Percentiles rank a stretch among this genome's conserved stretches.
These are phyloP conservation scores for Colletotrichum lupini DNA, from an alignment of 2,329 filamentous ascomycete species.

Conservation along the genomic window DNA sequence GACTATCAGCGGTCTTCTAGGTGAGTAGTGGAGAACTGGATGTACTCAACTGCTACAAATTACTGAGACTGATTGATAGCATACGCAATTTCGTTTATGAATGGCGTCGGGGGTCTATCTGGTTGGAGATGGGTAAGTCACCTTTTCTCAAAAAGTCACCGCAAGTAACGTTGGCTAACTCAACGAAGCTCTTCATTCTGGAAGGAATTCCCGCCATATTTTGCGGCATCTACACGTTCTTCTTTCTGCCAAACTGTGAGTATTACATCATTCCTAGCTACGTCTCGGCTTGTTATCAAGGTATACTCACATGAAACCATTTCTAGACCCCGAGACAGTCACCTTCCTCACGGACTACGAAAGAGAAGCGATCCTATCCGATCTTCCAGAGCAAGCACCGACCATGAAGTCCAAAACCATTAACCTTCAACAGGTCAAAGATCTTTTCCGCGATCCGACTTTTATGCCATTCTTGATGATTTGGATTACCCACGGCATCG, in stretches of 20 bases:
- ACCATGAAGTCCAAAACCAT: slow-evolving; percentile 39
- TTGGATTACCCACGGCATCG: slow-evolving; percentile 43
- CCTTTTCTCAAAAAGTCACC: no score
- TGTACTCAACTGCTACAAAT: background rate
- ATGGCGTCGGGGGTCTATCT: slow-evolving; percentile 38
- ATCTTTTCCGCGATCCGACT: slow-evolving; percentile 37
- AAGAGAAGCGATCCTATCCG: slow-evolving; percentile 34
- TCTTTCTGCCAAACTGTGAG: slow-evolving; percentile 41
- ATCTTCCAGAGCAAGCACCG: slow-evolving; percentile 40
- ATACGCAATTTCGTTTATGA: slow-evolving; percentile 43
- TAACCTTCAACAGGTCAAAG: slow-evolving; percentile 37
- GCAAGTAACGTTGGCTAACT: no score
- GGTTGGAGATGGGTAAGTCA: slow-evolving; percentile 41
- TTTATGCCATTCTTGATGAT: slow-evolving; percentile 41
- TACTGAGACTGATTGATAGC: slow-evolving; percentile 19
- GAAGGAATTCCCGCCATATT: slow-evolving; percentile 42
- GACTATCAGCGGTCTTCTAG: slow-evolving; percentile 43
- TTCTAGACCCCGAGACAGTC: slow-evolving; percentile 39
- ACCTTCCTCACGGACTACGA: slow-evolving; percentile 39
- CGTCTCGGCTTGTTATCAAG: no score
- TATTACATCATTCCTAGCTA: background rate
- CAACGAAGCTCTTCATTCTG: slow-evolving; percentile 40
- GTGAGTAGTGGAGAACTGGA: background rate
- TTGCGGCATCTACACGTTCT: slow-evolving; percentile 39
- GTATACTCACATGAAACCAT: background rate